Percentiles rank a stretch among this genome's conserved stretches.
Evolutionary conservation across 2,329 filamentous ascomycete genomes (phyloP).

Genomic region (Onygena corvina): DNA sequence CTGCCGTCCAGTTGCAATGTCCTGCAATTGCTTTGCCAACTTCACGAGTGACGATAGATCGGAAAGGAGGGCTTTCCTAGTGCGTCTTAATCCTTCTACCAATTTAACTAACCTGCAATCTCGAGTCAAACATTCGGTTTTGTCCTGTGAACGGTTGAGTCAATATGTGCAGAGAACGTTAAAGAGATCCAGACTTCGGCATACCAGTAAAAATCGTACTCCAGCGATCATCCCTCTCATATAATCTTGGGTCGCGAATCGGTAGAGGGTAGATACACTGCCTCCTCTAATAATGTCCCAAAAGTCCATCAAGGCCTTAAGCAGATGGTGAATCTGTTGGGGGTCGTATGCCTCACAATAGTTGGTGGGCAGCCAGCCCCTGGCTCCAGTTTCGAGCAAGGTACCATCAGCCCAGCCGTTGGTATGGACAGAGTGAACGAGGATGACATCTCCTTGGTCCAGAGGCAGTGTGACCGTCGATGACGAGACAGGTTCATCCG

Average conservation of each 20-base stretch:
- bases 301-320: conserved; percentile 78
- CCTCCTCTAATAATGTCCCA: conserved; percentile 81
- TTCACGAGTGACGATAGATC: conserved; percentile 85
- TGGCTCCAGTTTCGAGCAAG: conserved; percentile 66
- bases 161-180: background rate
- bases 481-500: conserved; percentile 62
- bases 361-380: conserved; percentile 95
- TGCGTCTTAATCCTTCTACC: conserved; percentile 63
- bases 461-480: conserved; percentile 80
- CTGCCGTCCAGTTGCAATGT: conserved; percentile 46
- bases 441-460: conserved; percentile 78
- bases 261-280: conserved; percentile 59
- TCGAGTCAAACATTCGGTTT: conserved; percentile 72
- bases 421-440: conserved; percentile 92
- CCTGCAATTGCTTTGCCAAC: conserved; percentile 72
- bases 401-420: conserved; percentile 99
- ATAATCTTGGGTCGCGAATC: conserved; percentile 84
- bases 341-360: conserved; percentile 95
- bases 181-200: conserved; percentile 26
- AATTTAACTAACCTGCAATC: conserved; percentile 64
- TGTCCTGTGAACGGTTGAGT: conserved; percentile 48
- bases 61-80: conserved; percentile 75
- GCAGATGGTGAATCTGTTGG: conserved; percentile 67
- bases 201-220: conserved; percentile 75
- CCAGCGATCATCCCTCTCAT: conserved; percentile 90